Evolutionary conservation across 352 stramenopile species (phyloP), one percentile per base, ranked within the genome.

Genomic region (Phytophthora meadii): DNA sequence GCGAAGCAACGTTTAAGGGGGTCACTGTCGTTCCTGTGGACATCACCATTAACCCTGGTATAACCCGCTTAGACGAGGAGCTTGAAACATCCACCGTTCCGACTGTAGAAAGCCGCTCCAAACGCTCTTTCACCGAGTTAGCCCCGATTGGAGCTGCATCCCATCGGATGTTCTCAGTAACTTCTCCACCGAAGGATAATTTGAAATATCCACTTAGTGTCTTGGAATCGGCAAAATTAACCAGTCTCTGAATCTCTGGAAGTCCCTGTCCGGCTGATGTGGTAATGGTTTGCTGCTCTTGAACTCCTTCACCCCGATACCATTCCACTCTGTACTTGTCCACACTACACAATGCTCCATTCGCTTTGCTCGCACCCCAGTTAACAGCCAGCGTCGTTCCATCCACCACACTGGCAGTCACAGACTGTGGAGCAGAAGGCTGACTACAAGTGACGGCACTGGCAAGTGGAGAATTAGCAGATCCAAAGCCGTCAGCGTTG

Each of bases 241-340:
- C 55, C 10, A 95, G 7, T 5, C 65, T 50, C 51, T 95, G 87
- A n/a, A 93, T 79, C 27, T 95, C 87, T 1, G 77, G 81, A 1
- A 95, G 54, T 1, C 87, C 84, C 54, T 85, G 87, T 15, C 65
- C 72, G 8, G 84, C 84, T 0, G 87, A 93, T 0, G 83, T 93
- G 10, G 87, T 95, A 28, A 95, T 87, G 0, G 80, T 92, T 57
- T 95, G 87, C 34, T 91, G 68, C 54, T 92, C 83, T 22, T 63
- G 70, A 0, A 50, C 65, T 17, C 83, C 84, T 62, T 87, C 74
- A 1, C 65, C 59, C 4, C 81, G 84, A 68, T 87, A 95, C 84
- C 87, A 93, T 54, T 95, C 87, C 14, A 93, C 54, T 30, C 81
- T 86, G 69, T 95, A 92, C 32, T 80, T 79, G 65, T 90, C 81